Conservation (phyloP, 805 yeast species). For the Candida pseudofarinosa region DNA sequence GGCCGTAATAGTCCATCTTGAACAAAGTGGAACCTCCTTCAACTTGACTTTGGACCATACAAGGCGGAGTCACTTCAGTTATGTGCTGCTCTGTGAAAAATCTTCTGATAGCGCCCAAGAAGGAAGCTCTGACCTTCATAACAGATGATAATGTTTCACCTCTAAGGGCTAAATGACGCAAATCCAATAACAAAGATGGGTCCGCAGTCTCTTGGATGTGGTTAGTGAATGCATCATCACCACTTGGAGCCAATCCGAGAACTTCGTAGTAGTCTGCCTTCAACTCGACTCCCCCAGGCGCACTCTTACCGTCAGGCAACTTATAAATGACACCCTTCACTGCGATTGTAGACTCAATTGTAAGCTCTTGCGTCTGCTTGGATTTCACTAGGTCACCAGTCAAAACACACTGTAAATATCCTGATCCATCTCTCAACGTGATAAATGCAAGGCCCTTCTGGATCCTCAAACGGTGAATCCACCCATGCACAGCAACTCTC, state of each 20-base stretch:
- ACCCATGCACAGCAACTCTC: slow-evolving; percentile 81
- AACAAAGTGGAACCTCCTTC: slow-evolving; percentile 98
- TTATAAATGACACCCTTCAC: slow-evolving; percentile 77
- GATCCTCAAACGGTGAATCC: slow-evolving; percentile 92
- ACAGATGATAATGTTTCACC: slow-evolving; percentile 93
- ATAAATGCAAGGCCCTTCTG: slow-evolving; percentile 92
- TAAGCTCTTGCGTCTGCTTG: slow-evolving; percentile 75
- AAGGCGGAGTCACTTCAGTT: slow-evolving; percentile 95
- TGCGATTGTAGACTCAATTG: slow-evolving; percentile 81
- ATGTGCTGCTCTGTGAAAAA: slow-evolving; percentile 71
- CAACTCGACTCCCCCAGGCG: slow-evolving; percentile 96
- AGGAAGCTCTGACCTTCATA: slow-evolving; percentile 88
- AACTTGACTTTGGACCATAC: slow-evolving; percentile 99
- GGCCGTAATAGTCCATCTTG: slow-evolving; percentile 91
- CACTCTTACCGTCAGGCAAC: slow-evolving; percentile 93
- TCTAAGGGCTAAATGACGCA: slow-evolving; percentile 92
- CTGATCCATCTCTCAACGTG: slow-evolving; percentile 93
- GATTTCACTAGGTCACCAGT: slow-evolving; percentile 92
- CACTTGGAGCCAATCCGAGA: slow-evolving; percentile 92
- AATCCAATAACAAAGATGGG: slow-evolving; percentile 87
- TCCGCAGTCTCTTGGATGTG: slow-evolving; percentile 91
- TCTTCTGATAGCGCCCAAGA: slow-evolving; percentile 69
- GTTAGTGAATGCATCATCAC: slow-evolving; percentile 93
- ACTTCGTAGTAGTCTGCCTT: slow-evolving; percentile 85
- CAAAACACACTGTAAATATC: slow-evolving; percentile 81